Conservation (phyloP, 2,329 filamentous ascomycete genomes). For the Simplicillium sp. region DNA sequence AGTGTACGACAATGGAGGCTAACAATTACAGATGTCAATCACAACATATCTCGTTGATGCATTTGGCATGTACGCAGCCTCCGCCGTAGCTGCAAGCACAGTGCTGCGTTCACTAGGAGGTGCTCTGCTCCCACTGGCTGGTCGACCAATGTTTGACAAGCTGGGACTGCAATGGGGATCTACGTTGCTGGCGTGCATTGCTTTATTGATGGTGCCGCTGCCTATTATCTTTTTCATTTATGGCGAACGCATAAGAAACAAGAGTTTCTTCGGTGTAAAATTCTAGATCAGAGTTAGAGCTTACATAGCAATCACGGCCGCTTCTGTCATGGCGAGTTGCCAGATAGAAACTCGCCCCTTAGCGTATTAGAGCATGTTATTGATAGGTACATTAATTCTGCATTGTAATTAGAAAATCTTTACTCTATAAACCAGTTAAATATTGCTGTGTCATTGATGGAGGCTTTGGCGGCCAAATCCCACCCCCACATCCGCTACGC, state of each 20-base stretch:
- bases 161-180: conserved; percentile 34
- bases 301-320: too few relatives aligned
- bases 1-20: conserved; percentile 23
- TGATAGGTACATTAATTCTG: too few relatives aligned
- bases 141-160: conserved; percentile 24
- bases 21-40: conserved; percentile 13
- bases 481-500: too few relatives aligned
- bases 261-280: conserved; percentile 14
- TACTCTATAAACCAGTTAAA: too few relatives aligned
- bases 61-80: conserved; percentile 27
- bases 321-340: too few relatives aligned
- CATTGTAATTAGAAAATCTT: too few relatives aligned
- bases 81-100: conserved; percentile 26
- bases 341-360: too few relatives aligned
- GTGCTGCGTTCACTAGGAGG: conserved; percentile 27
- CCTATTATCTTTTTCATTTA: conserved; percentile 26
- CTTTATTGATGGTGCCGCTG: conserved; percentile 25
- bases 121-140: conserved; percentile 27
- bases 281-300: too few relatives aligned
- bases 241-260: conserved; percentile 24
- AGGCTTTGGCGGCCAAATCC: too few relatives aligned
- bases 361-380: too few relatives aligned
- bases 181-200: conserved; percentile 28
- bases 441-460: too few relatives aligned
- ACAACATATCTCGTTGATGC: conserved; percentile 48